Percentiles rank a stretch among this genome's conserved stretches.
Conservation (phyloP, 2,329 filamentous ascomycete genomes). For the Pseudopithomyces maydicus region DNA sequence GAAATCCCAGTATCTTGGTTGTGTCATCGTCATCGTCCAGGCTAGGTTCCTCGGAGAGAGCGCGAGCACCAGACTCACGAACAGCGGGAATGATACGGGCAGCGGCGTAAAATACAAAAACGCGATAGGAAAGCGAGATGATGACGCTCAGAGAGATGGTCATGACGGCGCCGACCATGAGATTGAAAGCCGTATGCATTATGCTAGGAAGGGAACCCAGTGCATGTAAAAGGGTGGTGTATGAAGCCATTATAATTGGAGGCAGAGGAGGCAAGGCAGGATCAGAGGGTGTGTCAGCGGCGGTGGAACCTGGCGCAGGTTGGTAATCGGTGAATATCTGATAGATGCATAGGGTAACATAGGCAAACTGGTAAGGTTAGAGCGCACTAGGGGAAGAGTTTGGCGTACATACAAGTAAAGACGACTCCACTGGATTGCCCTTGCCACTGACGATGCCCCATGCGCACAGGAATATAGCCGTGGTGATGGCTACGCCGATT, state of each 20-base stretch:
- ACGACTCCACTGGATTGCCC: slow-evolving; percentile 94
- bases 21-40: slow-evolving; percentile 86
- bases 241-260: slow-evolving; percentile 97
- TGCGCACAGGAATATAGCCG: slow-evolving; percentile 87
- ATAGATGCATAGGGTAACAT: slow-evolving; percentile 97
- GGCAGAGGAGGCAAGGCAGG: slow-evolving; percentile 96
- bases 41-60: slow-evolving; percentile 81
- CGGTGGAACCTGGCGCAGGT: slow-evolving; percentile 66
- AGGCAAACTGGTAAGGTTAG: slow-evolving; percentile 69
- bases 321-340: slow-evolving; percentile 99
- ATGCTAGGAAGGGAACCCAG: slow-evolving; percentile 82
- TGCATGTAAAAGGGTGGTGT: slow-evolving; percentile 85
- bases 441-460: slow-evolving; percentile 94
- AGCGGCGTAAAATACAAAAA: slow-evolving; percentile 93
- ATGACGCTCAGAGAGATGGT: slow-evolving; percentile 96
- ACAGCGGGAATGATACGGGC: slow-evolving; percentile 95
- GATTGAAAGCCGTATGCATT: slow-evolving; percentile 80
- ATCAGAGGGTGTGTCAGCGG: slow-evolving; percentile 62
- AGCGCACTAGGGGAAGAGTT: not conserved
- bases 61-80: slow-evolving; percentile 81
- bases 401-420: slow-evolving; percentile 64
- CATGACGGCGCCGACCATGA: slow-evolving; percentile 89
- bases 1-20: slow-evolving; percentile 76
- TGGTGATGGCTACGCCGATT: slow-evolving; percentile 91
- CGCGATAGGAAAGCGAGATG: slow-evolving; percentile 90